A percentile compares a stretch with the other conserved stretches of the same genome.
Conservation (phyloP, 2,329 filamentous ascomycete species). For the Cercospora sojina region DNA sequence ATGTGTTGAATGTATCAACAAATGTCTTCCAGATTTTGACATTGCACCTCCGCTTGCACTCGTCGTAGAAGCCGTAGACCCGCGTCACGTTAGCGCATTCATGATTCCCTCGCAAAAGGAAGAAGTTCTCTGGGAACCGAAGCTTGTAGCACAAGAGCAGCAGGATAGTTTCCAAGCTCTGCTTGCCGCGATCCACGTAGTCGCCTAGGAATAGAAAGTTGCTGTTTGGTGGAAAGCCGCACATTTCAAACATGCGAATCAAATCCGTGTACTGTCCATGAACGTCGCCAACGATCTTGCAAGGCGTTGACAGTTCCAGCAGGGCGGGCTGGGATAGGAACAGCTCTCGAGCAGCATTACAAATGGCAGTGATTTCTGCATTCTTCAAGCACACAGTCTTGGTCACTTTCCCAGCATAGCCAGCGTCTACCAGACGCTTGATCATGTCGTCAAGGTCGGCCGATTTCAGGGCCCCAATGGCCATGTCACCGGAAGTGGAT, state of each 20-base stretch:
- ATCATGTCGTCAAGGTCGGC: slow-evolving; percentile 98
- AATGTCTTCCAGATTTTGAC: slow-evolving; percentile 99
- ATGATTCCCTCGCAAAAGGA: slow-evolving; percentile 89
- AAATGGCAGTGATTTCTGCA: slow-evolving; percentile 93
- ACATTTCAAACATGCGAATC: slow-evolving; percentile 98
- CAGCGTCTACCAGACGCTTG: slow-evolving; percentile 86
- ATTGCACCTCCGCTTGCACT: slow-evolving; percentile 94
- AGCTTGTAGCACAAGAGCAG: slow-evolving; percentile 94
- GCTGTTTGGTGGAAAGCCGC: slow-evolving; percentile 84
- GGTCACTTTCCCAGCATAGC: slow-evolving; percentile 93
- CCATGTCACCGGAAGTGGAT: slow-evolving; percentile 60
- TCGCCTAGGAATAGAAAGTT: slow-evolving; percentile 96
- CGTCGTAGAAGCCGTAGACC: slow-evolving; percentile 96
- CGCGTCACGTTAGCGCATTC: slow-evolving; percentile 95
- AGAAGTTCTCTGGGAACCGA: slow-evolving; percentile 97
- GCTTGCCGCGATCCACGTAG: slow-evolving; percentile 95
- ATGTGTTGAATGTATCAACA: slow-evolving; percentile 91
- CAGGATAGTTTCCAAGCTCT: slow-evolving; percentile 91
- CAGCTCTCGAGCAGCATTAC: slow-evolving; percentile 80
- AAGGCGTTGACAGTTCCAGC: slow-evolving; percentile 86
- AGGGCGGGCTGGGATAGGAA: slow-evolving; percentile 90
- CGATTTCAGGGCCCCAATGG: slow-evolving; percentile 86
- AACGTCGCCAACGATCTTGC: slow-evolving; percentile 97
- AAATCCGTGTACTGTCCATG: slow-evolving; percentile 96
- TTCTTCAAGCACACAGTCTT: slow-evolving; percentile 98